Evolutionary conservation across 768 basidiomycete genomes (phyloP), one percentile per base, ranked within the genome.

Genomic region (Coprinopsis cinerea): DNA sequence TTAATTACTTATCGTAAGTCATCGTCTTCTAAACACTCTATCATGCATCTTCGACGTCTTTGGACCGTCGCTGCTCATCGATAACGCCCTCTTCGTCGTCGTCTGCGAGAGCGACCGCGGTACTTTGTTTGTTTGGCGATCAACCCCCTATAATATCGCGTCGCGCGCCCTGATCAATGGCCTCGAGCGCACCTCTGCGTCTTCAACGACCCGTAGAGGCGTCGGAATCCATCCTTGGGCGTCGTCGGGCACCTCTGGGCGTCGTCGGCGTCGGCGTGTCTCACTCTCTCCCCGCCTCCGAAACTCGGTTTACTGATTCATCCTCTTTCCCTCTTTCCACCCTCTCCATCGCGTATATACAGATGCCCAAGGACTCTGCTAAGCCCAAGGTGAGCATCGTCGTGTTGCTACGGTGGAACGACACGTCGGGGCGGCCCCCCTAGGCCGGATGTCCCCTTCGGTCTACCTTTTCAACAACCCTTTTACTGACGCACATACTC

Each of bases 281-380:
- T 27, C 32, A 7, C 5, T 11, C 27, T 27, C 4, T 4, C 5
- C 28, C 14, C 15, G 44, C 18, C 15, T 27, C 5, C 6, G 6
- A 4, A 45, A 32, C n/a, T 20, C 27, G 44, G 32, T 30, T 26
- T 53, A 26, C 46, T 53, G 45, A 35, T 40, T 49, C 18, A 53
- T 48, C 35, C 24, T 37, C 46, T 44, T 34, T 44, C 15, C 35
- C 36, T 7, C 32, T 35, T 17, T 28, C 14, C 25, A 22, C 22
- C 42, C 45, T 20, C 15, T 44, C 40, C 32, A n/a, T 41, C 52
- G 39, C 52, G 45, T 44, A 52, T 48, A 36, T 49, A 28, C 61
- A 80, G 83, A 91, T 89, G 88, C 87, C 88, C 57, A 90, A 88
- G 67, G 86, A 81, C 66, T 66, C 78, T 32, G 70, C 80, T 35